Evolutionary conservation across 2,329 filamentous ascomycete genomes (phyloP).

Genomic region (Corinectria fuckeliana): DNA sequence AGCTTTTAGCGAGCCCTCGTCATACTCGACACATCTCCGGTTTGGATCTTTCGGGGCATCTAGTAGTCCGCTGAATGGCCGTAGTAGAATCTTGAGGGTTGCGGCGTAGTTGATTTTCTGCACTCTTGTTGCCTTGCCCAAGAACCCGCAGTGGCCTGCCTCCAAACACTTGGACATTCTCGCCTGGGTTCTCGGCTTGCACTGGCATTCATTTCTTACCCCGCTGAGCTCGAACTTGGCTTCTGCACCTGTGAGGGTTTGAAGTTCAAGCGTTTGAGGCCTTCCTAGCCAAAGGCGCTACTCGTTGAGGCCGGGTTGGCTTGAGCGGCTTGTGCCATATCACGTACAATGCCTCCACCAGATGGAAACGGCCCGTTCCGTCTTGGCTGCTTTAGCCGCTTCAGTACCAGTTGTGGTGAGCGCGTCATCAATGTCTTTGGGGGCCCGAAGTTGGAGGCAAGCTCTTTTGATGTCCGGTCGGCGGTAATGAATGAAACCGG

Average conservation of each 20-base stretch:
- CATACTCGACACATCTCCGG: no score
- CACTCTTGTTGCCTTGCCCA: background rate
- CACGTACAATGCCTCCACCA: background rate
- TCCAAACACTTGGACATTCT: background rate
- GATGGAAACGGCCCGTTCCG: background rate
- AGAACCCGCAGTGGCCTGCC: background rate
- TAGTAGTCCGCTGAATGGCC: no score
- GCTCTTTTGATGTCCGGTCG: background rate
- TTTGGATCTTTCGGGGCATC: no score
- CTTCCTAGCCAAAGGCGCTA: background rate
- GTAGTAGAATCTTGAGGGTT: no score
- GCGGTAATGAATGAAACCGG: background rate
- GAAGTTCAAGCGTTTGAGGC: background rate
- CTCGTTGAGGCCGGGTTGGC: background rate
- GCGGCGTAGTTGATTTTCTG: no score
- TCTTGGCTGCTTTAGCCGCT: no score
- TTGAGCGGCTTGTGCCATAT: background rate
- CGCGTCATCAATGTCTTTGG: background rate
- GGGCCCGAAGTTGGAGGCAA: background rate
- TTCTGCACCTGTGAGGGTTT: background rate
- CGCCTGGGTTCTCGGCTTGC: background rate
- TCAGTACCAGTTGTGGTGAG: background rate
- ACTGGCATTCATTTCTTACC: background rate
- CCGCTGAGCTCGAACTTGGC: background rate
- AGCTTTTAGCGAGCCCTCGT: no score